Percentiles rank a stretch among this genome's conserved stretches.
phyloP scores from a whole-genome alignment of 2,329 filamentous ascomycete species.

The Penicillium griseofulvum region DNA sequence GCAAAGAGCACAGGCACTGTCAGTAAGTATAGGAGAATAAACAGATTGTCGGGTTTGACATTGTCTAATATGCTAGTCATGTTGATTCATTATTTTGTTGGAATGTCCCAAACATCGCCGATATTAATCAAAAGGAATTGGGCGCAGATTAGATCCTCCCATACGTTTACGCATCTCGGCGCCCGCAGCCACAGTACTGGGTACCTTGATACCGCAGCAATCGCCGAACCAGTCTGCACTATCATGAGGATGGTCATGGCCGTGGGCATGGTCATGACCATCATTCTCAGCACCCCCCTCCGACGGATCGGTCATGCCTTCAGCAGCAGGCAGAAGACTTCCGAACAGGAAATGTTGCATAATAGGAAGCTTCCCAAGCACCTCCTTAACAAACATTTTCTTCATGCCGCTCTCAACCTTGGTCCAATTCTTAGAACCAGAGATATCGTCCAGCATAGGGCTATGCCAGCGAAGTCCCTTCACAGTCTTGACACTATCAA shows the following conservation, averaged over 20 bases:
- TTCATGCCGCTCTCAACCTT: constrained; percentile 96
- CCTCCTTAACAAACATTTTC: constrained; percentile 93
- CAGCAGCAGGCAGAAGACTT: constrained; percentile 71
- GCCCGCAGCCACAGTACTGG: constrained; percentile 86
- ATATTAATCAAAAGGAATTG: constrained; percentile 48
- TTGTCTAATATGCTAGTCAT: neutral
- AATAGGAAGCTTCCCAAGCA: constrained; percentile 87
- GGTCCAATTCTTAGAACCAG: constrained; percentile 78
- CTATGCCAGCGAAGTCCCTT: constrained; percentile 93
- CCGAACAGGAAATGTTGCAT: constrained; percentile 99
- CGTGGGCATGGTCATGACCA: constrained; percentile 59
- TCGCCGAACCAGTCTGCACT: constrained; percentile 72
- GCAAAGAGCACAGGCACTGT: neutral
- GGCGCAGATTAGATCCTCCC: constrained; percentile 63
- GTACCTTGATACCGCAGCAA: constrained; percentile 97
- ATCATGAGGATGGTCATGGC: constrained; percentile 68
- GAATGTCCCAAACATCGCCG: no score
- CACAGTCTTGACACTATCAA: constrained; percentile 95
- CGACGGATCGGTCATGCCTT: constrained; percentile 65
- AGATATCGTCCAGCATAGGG: constrained; percentile 98
- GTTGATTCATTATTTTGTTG: constrained; percentile 4
- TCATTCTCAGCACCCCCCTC: constrained; percentile 49
- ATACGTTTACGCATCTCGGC: constrained; percentile 79
- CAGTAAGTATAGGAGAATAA: no score
- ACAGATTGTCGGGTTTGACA: neutral